Evolutionary conservation across 2,329 filamentous ascomycete genomes (phyloP).

Genomic region (Aspergillus sp.): DNA sequence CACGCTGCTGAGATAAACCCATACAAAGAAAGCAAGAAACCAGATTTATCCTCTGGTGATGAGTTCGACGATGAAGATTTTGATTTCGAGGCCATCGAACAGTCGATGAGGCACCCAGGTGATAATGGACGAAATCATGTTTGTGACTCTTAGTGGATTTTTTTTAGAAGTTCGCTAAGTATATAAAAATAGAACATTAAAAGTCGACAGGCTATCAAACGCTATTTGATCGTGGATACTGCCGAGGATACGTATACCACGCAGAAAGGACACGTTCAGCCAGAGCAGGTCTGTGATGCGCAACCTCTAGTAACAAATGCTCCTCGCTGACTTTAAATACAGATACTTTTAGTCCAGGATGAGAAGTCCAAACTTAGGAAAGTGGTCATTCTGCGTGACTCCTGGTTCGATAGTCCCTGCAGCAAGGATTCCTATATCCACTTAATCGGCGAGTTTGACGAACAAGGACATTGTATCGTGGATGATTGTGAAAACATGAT

Average conservation of each 20-base stretch:
- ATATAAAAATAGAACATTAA: slow-evolving; percentile 59
- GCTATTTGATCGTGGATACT: slow-evolving; percentile 74
- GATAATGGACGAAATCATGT: slow-evolving; percentile 69
- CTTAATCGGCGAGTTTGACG: slow-evolving; percentile 70
- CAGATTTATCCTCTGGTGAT: slow-evolving; percentile 51
- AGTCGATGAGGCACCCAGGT: slow-evolving; percentile 50
- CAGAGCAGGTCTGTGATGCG: slow-evolving; percentile 61
- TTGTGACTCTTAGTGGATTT: slow-evolving; percentile 34
- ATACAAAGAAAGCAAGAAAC: slow-evolving; percentile 8
- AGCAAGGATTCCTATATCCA: slow-evolving; percentile 73
- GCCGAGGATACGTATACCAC: slow-evolving; percentile 62
- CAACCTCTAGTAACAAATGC: background rate
- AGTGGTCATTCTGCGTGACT: slow-evolving; percentile 70
- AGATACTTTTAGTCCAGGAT: slow-evolving; percentile 76
- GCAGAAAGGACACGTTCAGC: slow-evolving; percentile 51
- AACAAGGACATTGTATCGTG: slow-evolving; percentile 66
- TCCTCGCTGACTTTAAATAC: slow-evolving; percentile 15
- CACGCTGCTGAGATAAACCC: slow-evolving; percentile 4
- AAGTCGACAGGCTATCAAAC: slow-evolving; percentile 66
- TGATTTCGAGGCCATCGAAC: slow-evolving; percentile 60
- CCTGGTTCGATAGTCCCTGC: slow-evolving; percentile 78
- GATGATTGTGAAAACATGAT: slow-evolving; percentile 80
- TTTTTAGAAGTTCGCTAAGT: slow-evolving; percentile 53
- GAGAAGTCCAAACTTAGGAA: slow-evolving; percentile 62
- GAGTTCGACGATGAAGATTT: slow-evolving; percentile 65